A percentile compares a stretch with the other conserved stretches of the same genome.
Evolutionary conservation across 2,329 filamentous ascomycete genomes (phyloP).

Genomic region (Bertia moriformis): DNA sequence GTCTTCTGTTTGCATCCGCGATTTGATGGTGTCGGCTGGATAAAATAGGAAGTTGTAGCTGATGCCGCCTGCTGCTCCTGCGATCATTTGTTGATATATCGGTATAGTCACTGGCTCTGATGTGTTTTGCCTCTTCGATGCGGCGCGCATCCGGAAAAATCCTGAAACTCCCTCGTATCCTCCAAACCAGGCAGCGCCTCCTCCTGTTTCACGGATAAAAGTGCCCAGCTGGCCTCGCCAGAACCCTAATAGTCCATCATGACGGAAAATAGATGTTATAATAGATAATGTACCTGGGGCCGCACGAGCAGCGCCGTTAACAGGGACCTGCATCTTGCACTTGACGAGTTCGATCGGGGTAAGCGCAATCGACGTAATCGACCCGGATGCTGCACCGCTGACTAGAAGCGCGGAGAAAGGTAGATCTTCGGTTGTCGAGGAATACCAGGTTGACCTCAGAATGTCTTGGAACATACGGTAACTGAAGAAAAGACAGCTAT

Average conservation of each 20-base stretch:
- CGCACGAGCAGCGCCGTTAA: slow-evolving; percentile 20
- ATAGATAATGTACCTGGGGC: slow-evolving; percentile 46
- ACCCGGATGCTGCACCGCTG: slow-evolving; percentile 75
- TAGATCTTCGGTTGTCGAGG: slow-evolving; percentile 39
- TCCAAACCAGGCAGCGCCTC: slow-evolving; percentile 89
- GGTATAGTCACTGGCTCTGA: slow-evolving; percentile 43
- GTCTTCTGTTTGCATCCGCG: slow-evolving; percentile 82
- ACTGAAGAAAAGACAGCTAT: slow-evolving; percentile 82
- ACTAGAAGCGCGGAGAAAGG: slow-evolving; percentile 62
- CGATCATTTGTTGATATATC: slow-evolving; percentile 73
- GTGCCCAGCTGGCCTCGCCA: slow-evolving; percentile 94
- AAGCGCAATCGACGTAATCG: slow-evolving; percentile 77
- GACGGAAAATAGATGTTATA: slow-evolving; percentile 65
- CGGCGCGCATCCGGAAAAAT: slow-evolving; percentile 41
- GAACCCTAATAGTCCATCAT: slow-evolving; percentile 73
- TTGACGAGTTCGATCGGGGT: slow-evolving; percentile 96
- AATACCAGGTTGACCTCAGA: slow-evolving; percentile 36
- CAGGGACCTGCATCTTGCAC: slow-evolving; percentile 85
- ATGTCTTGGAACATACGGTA: slow-evolving; percentile 61
- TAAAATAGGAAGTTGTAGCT: slow-evolving; percentile 96
- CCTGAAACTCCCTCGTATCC: slow-evolving; percentile 68
- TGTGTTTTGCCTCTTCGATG: slow-evolving; percentile 21
- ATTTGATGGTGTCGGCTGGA: slow-evolving; percentile 94
- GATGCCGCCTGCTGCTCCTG: slow-evolving; percentile 78
- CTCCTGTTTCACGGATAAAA: slow-evolving; percentile 82